phyloP scores from a whole-genome alignment of 2,329 filamentous ascomycete species.

The Colletotrichum sp. region DNA sequence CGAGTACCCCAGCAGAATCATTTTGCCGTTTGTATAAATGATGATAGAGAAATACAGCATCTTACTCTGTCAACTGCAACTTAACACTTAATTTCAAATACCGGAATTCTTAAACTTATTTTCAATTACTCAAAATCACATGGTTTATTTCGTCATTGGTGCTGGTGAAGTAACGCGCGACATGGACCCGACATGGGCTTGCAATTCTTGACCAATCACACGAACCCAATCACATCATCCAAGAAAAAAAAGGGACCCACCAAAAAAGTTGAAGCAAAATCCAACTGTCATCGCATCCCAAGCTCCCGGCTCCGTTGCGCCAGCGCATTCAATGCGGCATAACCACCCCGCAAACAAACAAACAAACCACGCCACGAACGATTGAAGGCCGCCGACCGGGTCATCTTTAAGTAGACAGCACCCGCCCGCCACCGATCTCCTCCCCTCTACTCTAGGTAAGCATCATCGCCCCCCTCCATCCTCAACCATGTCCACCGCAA shows the following conservation, averaged over 20 bases:
- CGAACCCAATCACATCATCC: background rate
- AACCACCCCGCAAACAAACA: background rate
- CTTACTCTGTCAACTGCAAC: no score
- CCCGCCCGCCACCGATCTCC: background rate
- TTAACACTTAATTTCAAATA: no score
- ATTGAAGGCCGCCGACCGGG: background rate
- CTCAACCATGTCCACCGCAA: background rate
- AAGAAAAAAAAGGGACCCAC: conserved; percentile 1
- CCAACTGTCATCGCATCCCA: background rate
- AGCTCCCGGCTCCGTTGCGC: conserved; percentile 1
- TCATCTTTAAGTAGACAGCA: background rate
- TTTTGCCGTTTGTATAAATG: no score
- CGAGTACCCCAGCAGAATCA: no score
- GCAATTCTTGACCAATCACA: background rate
- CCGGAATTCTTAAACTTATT: accelerated
- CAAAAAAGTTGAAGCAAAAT: conserved; percentile 7
- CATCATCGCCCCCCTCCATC: background rate
- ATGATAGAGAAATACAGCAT: no score
- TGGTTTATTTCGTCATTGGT: background rate
- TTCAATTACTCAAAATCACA: background rate
- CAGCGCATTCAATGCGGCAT: background rate
- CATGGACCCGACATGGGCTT: background rate
- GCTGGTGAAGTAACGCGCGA: background rate
- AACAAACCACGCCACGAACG: background rate
- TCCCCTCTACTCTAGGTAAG: background rate